Percentiles rank a stretch among this genome's conserved stretches.
Evolutionary conservation across 2,329 filamentous ascomycete species (phyloP).

Genomic region (Phoma sp.): DNA sequence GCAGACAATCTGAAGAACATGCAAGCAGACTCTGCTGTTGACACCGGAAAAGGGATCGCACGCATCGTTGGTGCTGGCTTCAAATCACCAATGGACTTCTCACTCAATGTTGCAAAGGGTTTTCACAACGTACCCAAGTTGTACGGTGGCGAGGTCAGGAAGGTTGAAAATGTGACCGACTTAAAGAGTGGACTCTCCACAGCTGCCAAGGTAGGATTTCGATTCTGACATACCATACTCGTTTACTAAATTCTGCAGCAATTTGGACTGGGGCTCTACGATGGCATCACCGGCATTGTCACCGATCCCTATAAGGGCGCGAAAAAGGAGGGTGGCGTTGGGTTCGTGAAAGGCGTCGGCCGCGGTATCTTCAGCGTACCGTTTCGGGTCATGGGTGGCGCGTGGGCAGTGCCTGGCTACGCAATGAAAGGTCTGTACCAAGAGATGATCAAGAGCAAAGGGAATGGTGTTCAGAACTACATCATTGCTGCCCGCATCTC

Average conservation of each 20-base stretch:
- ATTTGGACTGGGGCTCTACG: constrained; percentile 78
- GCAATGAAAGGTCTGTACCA: constrained; percentile 83
- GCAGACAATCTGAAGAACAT: constrained; percentile 26
- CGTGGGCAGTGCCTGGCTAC: constrained; percentile 73
- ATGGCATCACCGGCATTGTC: constrained; percentile 80
- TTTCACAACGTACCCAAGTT: constrained; percentile 87
- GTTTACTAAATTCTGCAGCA: constrained; percentile 55
- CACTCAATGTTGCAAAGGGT: constrained; percentile 79
- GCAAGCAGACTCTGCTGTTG: constrained; percentile 63
- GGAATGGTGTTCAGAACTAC: constrained; percentile 76
- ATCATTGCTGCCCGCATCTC: constrained; percentile 78
- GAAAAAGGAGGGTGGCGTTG: constrained; percentile 68
- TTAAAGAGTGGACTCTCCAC: constrained; percentile 77
- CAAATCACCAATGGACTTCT: constrained; percentile 84
- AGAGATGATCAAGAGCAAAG: constrained; percentile 74
- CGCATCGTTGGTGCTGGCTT: constrained; percentile 78
- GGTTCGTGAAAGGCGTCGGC: constrained; percentile 79
- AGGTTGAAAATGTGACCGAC: constrained; percentile 79
- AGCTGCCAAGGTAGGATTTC: constrained; percentile 66
- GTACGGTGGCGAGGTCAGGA: constrained; percentile 83
- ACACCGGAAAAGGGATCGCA: constrained; percentile 70
- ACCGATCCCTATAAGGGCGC: constrained; percentile 77
- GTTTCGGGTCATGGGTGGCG: constrained; percentile 77
- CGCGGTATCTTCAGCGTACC: constrained; percentile 84
- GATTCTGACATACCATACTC: not conserved